A percentile compares a stretch with the other conserved stretches of the same genome.
phyloP scores from a whole-genome alignment of 768 basidiomycete genomes.

The Megacollybia marginata region DNA sequence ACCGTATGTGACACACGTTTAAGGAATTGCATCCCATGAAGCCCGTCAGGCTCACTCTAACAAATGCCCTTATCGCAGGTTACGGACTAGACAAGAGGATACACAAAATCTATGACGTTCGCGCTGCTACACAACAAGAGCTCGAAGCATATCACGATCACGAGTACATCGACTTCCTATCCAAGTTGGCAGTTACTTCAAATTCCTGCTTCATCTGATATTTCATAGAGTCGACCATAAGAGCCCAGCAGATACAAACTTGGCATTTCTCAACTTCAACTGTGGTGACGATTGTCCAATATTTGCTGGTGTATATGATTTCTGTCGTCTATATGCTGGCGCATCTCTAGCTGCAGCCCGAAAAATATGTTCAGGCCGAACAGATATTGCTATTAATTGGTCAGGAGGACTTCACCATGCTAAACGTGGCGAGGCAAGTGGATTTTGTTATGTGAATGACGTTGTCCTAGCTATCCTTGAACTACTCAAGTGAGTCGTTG shows the following conservation, averaged over 20 bases:
- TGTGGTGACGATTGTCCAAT: conserved; percentile 97
- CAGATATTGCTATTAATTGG: conserved; percentile 97
- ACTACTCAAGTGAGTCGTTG: conserved; percentile 58
- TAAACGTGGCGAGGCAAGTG: conserved; percentile 95
- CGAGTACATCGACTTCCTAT: conserved; percentile 93
- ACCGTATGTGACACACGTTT: neutral
- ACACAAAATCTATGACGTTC: conserved; percentile 84
- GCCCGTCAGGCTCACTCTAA: conserved; percentile 88
- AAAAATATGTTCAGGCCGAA: conserved; percentile 1
- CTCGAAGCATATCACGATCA: conserved; percentile 88
- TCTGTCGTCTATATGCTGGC: conserved; percentile 91
- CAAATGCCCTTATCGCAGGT: conserved; percentile 94
- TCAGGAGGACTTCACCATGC: conserved; percentile 99
- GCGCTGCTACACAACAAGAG: conserved; percentile 83
- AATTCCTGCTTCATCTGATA: conserved; percentile 10
- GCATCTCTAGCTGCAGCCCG: conserved; percentile 87
- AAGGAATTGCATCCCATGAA: conserved; percentile 99
- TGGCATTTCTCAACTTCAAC: conserved; percentile 80
- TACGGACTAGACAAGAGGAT: conserved; percentile 96
- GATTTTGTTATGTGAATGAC: conserved; percentile 98
- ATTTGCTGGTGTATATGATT: conserved; percentile 71
- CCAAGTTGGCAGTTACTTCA: conserved; percentile 49
- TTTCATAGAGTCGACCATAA: conserved; percentile 69
- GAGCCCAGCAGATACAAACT: conserved; percentile 64
- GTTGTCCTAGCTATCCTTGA: conserved; percentile 94